Conservation (phyloP, 768 basidiomycete genomes). For the Crucibulum laeve region DNA sequence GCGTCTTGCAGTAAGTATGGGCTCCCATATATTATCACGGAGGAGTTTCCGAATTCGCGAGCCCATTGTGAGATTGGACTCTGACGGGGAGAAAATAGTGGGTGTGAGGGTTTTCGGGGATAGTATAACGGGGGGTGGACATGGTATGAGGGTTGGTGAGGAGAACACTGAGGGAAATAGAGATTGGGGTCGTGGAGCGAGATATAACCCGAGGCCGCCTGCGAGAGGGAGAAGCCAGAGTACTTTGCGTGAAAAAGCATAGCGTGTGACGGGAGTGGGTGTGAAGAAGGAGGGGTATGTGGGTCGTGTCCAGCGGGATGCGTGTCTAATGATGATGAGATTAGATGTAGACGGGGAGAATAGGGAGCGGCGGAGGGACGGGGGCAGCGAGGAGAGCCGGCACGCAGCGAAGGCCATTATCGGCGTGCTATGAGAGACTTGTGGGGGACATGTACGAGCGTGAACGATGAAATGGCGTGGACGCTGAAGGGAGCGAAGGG, state of each 20-base stretch:
- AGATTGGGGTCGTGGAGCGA: slow-evolving; percentile 37
- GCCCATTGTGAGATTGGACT: slow-evolving; percentile 45
- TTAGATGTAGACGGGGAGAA: not conserved
- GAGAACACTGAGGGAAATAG: slow-evolving; percentile 46
- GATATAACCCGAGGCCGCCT: slow-evolving; percentile 49
- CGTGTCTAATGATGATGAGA: slow-evolving; percentile 3
- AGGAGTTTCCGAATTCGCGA: slow-evolving; percentile 43
- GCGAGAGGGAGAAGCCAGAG: slow-evolving; percentile 57
- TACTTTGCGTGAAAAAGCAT: slow-evolving; percentile 22
- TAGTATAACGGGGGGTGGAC: slow-evolving; percentile 18
- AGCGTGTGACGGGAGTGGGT: slow-evolving; percentile 22
- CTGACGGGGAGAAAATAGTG: slow-evolving; percentile 65
- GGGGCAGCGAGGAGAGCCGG: no score
- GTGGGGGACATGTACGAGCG: no score
- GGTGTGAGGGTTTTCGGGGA: slow-evolving; percentile 14
- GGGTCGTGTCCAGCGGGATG: slow-evolving; percentile 16
- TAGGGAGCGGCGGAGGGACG: not conserved
- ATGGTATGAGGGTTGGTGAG: slow-evolving; percentile 41
- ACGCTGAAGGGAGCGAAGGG: no score
- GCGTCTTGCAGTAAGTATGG: slow-evolving; percentile 74
- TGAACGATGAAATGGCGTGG: no score
- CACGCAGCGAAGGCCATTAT: no score
- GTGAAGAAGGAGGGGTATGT: slow-evolving; percentile 30
- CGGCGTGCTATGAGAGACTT: no score
- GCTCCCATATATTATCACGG: slow-evolving; percentile 70